These are phyloP conservation scores for Sanguinoderma infundibulare DNA, from an alignment of 1,284 basidiomycete species.

Conservation along the genomic window DNA sequence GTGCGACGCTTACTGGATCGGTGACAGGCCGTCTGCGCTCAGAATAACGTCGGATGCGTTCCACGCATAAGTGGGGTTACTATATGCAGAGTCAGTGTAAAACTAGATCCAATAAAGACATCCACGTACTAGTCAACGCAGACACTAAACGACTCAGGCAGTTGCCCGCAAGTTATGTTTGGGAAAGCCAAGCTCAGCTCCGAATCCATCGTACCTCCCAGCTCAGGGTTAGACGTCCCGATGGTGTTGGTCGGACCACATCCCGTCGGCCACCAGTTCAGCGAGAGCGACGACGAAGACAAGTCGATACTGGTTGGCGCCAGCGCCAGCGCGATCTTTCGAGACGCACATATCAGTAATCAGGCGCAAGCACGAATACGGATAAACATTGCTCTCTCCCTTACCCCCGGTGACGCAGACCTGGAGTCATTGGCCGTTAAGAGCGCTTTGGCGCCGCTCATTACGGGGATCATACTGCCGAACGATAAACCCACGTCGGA, in stretches of 20 bases:
- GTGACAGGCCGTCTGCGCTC: not conserved
- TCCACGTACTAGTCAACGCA: slow-evolving; percentile 8
- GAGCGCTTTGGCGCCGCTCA: slow-evolving; percentile 5
- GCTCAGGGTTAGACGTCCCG: not conserved
- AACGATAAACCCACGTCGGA: slow-evolving; percentile 6
- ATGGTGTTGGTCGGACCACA: not conserved
- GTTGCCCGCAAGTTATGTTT: slow-evolving; percentile 1
- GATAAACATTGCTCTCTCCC: too few species aligned
- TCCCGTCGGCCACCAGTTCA: slow-evolving; percentile 13
- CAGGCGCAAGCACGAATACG: not conserved
- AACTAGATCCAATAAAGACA: not conserved
- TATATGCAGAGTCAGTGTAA: not conserved
- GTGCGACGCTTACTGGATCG: not conserved
- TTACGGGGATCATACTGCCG: not conserved
- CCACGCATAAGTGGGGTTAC: slow-evolving; percentile 7
- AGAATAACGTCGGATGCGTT: not conserved
- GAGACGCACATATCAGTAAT: not conserved
- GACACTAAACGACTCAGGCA: slow-evolving; percentile 4
- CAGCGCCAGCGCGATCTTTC: slow-evolving; percentile 7
- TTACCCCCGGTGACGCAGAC: not conserved
- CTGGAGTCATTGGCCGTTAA: not conserved
- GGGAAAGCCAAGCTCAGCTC: slow-evolving; percentile 1
- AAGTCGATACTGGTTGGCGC: slow-evolving; percentile 4
- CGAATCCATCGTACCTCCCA: not conserved
- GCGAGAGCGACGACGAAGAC: slow-evolving; percentile 1